Evolutionary conservation across 345 rosid genomes (phyloP).

Genomic region (Trapa incisa): DNA sequence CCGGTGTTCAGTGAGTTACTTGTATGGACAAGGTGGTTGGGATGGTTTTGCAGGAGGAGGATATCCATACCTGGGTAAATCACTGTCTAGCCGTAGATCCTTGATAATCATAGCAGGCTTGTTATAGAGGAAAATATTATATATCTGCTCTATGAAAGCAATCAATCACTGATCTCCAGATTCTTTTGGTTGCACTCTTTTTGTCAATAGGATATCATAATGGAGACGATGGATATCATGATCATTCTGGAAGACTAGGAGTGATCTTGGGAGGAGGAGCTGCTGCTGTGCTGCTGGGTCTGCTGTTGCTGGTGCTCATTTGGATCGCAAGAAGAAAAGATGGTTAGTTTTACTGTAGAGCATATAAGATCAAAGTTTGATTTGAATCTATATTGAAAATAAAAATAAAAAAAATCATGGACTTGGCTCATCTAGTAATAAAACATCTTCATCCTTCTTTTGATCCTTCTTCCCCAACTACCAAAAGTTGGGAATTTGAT

Average conservation of each 20-base stretch:
- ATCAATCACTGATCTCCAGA: neutral
- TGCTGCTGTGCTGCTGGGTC: constrained; percentile 31
- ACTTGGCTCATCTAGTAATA: no score
- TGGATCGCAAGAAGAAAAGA: constrained; percentile 32
- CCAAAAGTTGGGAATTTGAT: neutral
- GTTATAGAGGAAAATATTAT: neutral
- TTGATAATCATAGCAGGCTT: neutral
- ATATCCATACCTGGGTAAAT: no score
- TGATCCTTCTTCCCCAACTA: neutral
- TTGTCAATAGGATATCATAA: neutral
- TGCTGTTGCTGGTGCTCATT: constrained; percentile 22
- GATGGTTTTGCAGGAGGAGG: constrained; percentile 1
- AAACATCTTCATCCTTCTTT: neutral
- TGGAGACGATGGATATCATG: neutral
- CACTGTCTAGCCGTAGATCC: no score
- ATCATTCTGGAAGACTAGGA: constrained; percentile 33
- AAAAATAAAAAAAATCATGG: no score
- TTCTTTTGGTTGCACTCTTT: no score
- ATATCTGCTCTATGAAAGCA: no score
- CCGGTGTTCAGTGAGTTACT: constrained; percentile 24
- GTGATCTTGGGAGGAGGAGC: constrained; percentile 52
- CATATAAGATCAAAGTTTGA: neutral
- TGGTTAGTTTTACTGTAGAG: constrained; percentile 7
- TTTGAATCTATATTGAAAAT: no score
- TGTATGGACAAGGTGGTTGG: constrained; percentile 23